A percentile compares a stretch with the other conserved stretches of the same genome.
Evolutionary conservation across 805 yeast genomes (phyloP).

Genomic region (Lachancea nothofagi): DNA sequence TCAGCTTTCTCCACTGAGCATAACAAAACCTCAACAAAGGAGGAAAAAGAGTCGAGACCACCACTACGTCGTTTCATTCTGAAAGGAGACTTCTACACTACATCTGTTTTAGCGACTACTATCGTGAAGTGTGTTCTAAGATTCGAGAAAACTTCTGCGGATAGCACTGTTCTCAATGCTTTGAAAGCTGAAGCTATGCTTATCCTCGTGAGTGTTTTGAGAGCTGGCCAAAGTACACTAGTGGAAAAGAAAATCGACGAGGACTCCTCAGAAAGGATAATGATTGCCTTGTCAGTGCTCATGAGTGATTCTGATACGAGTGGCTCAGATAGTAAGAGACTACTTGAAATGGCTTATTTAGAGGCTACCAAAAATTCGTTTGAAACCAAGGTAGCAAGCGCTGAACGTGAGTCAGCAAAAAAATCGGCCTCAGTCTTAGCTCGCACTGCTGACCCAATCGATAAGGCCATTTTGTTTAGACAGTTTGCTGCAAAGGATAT

Average conservation of each 20-base stretch:
- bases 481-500: conserved; percentile 55
- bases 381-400: conserved; percentile 57
- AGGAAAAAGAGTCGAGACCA: conserved; percentile 47
- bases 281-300: conserved; percentile 78
- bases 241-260: conserved; percentile 82
- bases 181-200: conserved; percentile 92
- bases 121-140: conserved; percentile 83
- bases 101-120: conserved; percentile 81
- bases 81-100: conserved; percentile 86
- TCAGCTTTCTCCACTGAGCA: conserved; percentile 81
- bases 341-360: conserved; percentile 64
- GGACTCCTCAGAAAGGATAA: conserved; percentile 91
- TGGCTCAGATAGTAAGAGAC: conserved; percentile 36
- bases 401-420: conserved; percentile 53
- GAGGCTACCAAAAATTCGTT: conserved; percentile 86
- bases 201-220: conserved; percentile 82
- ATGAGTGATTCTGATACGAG: conserved; percentile 49
- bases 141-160: conserved; percentile 51
- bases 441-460: conserved; percentile 67
- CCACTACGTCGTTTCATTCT: conserved; percentile 78
- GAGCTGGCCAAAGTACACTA: conserved; percentile 73
- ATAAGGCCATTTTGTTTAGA: conserved; percentile 72
- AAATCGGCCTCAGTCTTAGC: conserved; percentile 52
- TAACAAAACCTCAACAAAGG: conserved; percentile 62
- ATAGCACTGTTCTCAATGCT: conserved; percentile 63